Base-by-base conservation (phyloP, 2,329 filamentous ascomycete genomes). In the Aspergillus terreus region DNA sequence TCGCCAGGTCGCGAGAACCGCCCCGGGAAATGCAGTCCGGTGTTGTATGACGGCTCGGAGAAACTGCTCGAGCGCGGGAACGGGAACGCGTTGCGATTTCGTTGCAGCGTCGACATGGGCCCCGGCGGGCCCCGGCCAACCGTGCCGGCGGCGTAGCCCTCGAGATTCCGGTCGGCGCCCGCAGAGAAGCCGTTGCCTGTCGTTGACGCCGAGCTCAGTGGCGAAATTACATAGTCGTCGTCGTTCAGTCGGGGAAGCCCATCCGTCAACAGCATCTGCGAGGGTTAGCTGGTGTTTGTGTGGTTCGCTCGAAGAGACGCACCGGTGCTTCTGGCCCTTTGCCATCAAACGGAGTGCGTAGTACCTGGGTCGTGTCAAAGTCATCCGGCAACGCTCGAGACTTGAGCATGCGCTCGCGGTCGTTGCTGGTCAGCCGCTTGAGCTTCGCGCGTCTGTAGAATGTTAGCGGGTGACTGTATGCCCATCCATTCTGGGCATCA, bases 331-430 rank as follows among this genome's bases (percentile, higher is more conserved):
- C 75, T 47, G 78, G 71, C 25, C 68, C 60, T 50, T 67, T 73
- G 44, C 73, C 74, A 54, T 80, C 66, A 52, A 70, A 82, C 1
- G 77, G 77, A 35, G 78, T 78, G 52, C 82, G 78, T n/a, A 83
- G 66, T 38, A 81, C 80, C 63, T 81, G 79, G 35, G 78, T 77
- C 63, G 82, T 82, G 62, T 84, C 80, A 58, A 84, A 84, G 60
- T 81, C 76, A 50, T 82, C 80, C 10, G 81, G 81, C 32, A 84
- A 67, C 9, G 79, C 80, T 66, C 82, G 71, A 32, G 82, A 83
- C 63, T 80, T 78, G 68, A 83, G 76, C 75, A 84, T 81, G 36
- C 81, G 75, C 61, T 84, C 82, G 47, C 80, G 80, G 61, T 84
- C 82, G 58, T 84, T 82, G 57, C 76, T 80, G 47, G 80, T 82